A percentile compares a stretch with the other conserved stretches of the same genome.
phyloP scores from a whole-genome alignment of 129 eudicot genomes.

The Mikania micrantha region DNA sequence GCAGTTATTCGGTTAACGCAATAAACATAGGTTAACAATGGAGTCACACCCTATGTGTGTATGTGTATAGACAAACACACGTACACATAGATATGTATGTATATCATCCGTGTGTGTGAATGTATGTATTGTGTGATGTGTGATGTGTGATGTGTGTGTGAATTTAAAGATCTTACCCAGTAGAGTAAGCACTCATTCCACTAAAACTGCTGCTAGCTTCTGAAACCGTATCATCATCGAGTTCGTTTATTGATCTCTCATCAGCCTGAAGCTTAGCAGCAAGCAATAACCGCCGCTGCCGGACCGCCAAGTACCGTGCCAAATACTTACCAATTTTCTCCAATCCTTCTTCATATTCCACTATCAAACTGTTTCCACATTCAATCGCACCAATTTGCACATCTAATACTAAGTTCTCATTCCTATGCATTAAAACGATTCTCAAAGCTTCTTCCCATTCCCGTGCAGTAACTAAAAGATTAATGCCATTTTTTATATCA shows the following conservation, averaged over 20 bases:
- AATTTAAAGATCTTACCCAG: constrained; percentile 50
- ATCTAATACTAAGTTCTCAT: constrained; percentile 50
- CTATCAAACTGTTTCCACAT: constrained; percentile 49
- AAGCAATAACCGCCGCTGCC: constrained; percentile 83
- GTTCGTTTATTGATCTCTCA: constrained; percentile 47
- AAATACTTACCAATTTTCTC: constrained; percentile 93
- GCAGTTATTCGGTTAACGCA: no score
- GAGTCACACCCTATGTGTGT: no score
- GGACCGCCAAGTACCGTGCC: constrained; percentile 81
- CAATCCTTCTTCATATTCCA: constrained; percentile 73
- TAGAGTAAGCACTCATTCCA: constrained; percentile 98
- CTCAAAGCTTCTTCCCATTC: constrained; percentile 95
- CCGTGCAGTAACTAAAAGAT: constrained; percentile 69
- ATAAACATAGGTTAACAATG: no score
- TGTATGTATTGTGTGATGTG: no score
- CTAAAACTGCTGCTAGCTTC: constrained; percentile 96
- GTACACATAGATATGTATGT: no score
- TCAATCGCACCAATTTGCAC: constrained; percentile 69
- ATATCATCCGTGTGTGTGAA: no score
- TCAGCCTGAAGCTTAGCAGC: constrained; percentile 79
- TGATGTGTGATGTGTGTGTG: no score
- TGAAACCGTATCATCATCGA: constrained; percentile 90
- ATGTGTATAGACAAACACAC: no score
- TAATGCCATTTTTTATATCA: constrained; percentile 57
- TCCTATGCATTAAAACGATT: constrained; percentile 53